Evolutionary conservation across 768 basidiomycete genomes (phyloP).

Genomic region (Nidularia pulvinata): DNA sequence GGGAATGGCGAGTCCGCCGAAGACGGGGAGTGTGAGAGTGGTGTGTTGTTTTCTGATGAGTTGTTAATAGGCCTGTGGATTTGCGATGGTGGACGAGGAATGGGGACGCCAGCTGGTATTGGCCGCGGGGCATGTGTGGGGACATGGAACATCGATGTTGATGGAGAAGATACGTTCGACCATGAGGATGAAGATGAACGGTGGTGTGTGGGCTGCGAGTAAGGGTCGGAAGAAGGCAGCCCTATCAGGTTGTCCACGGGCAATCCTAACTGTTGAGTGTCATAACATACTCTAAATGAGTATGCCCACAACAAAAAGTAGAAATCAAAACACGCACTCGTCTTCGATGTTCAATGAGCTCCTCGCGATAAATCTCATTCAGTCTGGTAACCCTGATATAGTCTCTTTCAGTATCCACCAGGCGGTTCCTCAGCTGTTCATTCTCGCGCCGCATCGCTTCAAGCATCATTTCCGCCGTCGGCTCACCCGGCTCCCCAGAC

Average conservation of each 20-base stretch:
- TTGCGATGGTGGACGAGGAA: slow-evolving; percentile 70
- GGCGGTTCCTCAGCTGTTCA: slow-evolving; percentile 62
- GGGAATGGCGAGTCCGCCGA: slow-evolving; percentile 68
- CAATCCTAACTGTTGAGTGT: slow-evolving; percentile 56
- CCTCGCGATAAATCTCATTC: slow-evolving; percentile 86
- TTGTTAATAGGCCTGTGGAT: slow-evolving; percentile 53
- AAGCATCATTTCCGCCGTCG: slow-evolving; percentile 59
- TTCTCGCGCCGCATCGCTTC: slow-evolving; percentile 82
- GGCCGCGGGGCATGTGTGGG: slow-evolving; percentile 27
- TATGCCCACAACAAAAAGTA: slow-evolving; percentile 2
- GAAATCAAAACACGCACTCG: slow-evolving; percentile 51
- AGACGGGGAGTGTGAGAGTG: slow-evolving; percentile 65
- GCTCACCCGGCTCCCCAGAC: slow-evolving; percentile 26
- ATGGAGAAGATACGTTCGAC: slow-evolving; percentile 41
- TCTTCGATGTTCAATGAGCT: slow-evolving; percentile 75
- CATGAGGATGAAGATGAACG: slow-evolving; percentile 38
- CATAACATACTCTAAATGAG: neutral
- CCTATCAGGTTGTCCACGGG: slow-evolving; percentile 82
- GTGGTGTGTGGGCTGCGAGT: slow-evolving; percentile 71
- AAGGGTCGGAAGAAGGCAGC: slow-evolving; percentile 61
- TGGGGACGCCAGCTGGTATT: slow-evolving; percentile 60
- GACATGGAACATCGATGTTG: slow-evolving; percentile 39
- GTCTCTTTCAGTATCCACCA: slow-evolving; percentile 77
- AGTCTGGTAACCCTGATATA: slow-evolving; percentile 72
- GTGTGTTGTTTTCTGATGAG: slow-evolving; percentile 55